Evolutionary conservation across 2,329 filamentous ascomycete species (phyloP), one percentile per base, ranked within the genome.

Genomic region (Catunica adiposa): DNA sequence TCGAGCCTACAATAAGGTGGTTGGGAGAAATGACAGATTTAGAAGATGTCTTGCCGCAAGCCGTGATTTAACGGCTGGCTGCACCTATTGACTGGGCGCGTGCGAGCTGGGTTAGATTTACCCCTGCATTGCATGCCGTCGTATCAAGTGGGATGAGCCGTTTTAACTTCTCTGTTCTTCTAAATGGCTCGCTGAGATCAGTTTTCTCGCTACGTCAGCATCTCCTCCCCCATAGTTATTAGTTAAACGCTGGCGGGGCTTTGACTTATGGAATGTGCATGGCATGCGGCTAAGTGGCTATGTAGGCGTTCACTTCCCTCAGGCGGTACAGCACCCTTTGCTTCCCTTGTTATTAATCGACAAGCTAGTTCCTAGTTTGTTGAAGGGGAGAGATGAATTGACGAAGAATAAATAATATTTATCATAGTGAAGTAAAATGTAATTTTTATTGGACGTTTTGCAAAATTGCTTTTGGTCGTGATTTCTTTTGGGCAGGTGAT

Each of bases 151-250:
- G 44, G 22, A 48, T 48, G 44, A 48, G 22, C 44, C 22, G 44
- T 25, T 23, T 15, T 15, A 15, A 20, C 26, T 55, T 55, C 53
- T 55, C 22, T 54, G 26, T 14, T 38, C 42, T 29, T 48, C 44
- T 46, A 47, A 48, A 11, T 26, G 22, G 11, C 6, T 25, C 22
- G 9, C 9, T 26, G 11, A 8, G 22, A 23, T 25, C 17, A 9
- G 44, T 48, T 48, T 48, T 26, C 44, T 48, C 44, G 26, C 22
- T 26, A 48, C 44, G 44, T 48, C 44, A 48, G 20, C 44, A 34
- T 34, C 5, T 34, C 5, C 29, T 34, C 29, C 11, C 29, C 29
- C 11, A 5, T 11, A 34, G 5, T 5, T 34, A 11, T 34, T 34
- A 34, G 29, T 11, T 34, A 11, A 11, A 34, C 11, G 29, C 29